These are phyloP conservation scores for Aspergillus olivimuriae DNA, from an alignment of 495 filamentous ascomycete genomes.

Conservation along the genomic window DNA sequence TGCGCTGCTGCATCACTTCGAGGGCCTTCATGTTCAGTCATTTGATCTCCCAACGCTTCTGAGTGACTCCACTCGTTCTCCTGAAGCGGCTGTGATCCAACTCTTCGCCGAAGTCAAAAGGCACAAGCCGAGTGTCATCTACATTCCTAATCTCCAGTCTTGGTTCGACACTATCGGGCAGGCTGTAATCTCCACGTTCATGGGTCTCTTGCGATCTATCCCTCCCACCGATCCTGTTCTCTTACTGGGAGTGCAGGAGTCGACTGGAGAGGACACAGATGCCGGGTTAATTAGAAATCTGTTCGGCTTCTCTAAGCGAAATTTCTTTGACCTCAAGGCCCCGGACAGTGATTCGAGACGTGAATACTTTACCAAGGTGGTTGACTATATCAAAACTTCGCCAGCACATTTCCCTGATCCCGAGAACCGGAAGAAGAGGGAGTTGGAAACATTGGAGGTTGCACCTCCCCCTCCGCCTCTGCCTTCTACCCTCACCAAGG, in stretches of 20 bases:
- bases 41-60: constrained; percentile 85
- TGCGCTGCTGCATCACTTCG: constrained; percentile 84
- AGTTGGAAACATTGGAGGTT: constrained; percentile 66
- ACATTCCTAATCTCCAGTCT: constrained; percentile 78
- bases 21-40: constrained; percentile 89
- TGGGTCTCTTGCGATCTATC: constrained; percentile 67
- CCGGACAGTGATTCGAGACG: constrained; percentile 59
- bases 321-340: constrained; percentile 58
- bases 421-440: constrained; percentile 74
- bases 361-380: constrained; percentile 70
- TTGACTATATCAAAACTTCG: constrained; percentile 64
- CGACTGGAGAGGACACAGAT: constrained; percentile 49
- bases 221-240: constrained; percentile 84
- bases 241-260: constrained; percentile 74
- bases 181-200: constrained; percentile 68
- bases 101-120: constrained; percentile 86
- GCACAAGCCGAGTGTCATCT: constrained; percentile 94
- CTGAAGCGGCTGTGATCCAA: constrained; percentile 82
- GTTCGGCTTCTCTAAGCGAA: constrained; percentile 78
- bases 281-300: constrained; percentile 61
- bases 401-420: constrained; percentile 84
- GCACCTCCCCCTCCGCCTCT: constrained; percentile 65
- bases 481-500: constrained; percentile 54
- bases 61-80: constrained; percentile 62
- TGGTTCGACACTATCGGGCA: constrained; percentile 73